Conservation (phyloP, 352 stramenopile genomes). For the Globisporangium emineosum region DNA sequence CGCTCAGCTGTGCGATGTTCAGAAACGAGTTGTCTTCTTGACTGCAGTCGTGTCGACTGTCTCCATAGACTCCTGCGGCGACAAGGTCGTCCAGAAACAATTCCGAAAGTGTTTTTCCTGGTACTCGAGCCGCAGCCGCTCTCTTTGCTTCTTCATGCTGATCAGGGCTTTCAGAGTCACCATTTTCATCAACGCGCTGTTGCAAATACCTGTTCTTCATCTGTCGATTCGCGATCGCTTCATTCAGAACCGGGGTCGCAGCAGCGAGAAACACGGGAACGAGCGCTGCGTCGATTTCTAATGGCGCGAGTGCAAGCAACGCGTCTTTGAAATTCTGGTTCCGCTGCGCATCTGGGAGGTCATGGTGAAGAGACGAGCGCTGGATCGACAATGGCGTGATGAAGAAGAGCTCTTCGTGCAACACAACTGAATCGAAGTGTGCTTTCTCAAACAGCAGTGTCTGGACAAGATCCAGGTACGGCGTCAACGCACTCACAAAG, state of each 20-base stretch:
- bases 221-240: slow-evolving; percentile 59
- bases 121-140: neutral
- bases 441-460: slow-evolving; percentile 46
- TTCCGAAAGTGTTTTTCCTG: slow-evolving; percentile 2
- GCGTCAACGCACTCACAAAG: slow-evolving; percentile 39
- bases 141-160: neutral
- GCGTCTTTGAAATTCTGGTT: slow-evolving; percentile 41
- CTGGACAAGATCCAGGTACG: slow-evolving; percentile 53
- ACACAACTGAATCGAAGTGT: slow-evolving; percentile 32
- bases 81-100: slow-evolving; percentile 11
- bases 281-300: slow-evolving; percentile 28
- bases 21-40: neutral
- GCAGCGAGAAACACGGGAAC: slow-evolving; percentile 48
- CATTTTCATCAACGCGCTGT: slow-evolving; percentile 4
- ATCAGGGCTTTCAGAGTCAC: too few species aligned
- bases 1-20: slow-evolving; percentile 1
- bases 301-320: slow-evolving; percentile 39
- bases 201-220: slow-evolving; percentile 60
- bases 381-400: slow-evolving; percentile 10
- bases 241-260: slow-evolving; percentile 32
- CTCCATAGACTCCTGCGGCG: neutral
- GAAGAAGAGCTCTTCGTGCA: slow-evolving; percentile 62
- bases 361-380: slow-evolving; percentile 12
- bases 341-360: slow-evolving; percentile 17
- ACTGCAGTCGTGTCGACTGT: neutral